phyloP scores from a whole-genome alignment of 768 basidiomycete genomes.

The Russula dissimulans region DNA sequence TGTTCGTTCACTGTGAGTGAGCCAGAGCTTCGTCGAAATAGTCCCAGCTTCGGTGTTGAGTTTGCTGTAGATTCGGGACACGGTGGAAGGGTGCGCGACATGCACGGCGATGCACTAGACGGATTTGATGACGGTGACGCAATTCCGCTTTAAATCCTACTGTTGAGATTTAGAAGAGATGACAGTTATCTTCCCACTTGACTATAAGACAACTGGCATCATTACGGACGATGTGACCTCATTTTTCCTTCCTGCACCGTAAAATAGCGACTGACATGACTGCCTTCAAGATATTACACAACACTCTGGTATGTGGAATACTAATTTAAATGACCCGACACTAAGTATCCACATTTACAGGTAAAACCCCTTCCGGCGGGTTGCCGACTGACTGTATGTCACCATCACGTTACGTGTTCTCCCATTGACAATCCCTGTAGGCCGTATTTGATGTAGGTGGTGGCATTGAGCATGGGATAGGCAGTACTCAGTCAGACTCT shows the following conservation, averaged over 20 bases:
- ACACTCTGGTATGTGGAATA: slow-evolving; percentile 50
- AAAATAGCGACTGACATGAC: neutral
- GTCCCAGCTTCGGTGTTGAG: neutral
- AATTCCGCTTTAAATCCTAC: neutral
- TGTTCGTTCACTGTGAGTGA: slow-evolving; percentile 80
- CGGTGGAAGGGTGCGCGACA: slow-evolving; percentile 82
- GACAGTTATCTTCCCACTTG: slow-evolving; percentile 79
- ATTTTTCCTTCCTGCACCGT: neutral
- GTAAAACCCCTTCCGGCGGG: slow-evolving; percentile 65
- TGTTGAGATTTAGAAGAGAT: neutral
- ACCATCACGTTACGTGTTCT: neutral
- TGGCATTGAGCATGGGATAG: too few relatives aligned
- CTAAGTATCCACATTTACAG: slow-evolving; percentile 9
- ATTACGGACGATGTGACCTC: slow-evolving; percentile 80
- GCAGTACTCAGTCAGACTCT: neutral
- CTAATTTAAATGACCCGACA: neutral
- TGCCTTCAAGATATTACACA: slow-evolving; percentile 51
- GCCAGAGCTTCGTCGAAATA: neutral
- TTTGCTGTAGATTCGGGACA: slow-evolving; percentile 73
- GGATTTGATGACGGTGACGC: slow-evolving; percentile 68
- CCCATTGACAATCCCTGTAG: slow-evolving; percentile 12
- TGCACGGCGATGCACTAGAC: slow-evolving; percentile 76
- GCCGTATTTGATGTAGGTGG: slow-evolving; percentile 26
- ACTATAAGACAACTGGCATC: slow-evolving; percentile 54
- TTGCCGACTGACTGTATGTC: slow-evolving; percentile 77